phyloP scores from a whole-genome alignment of 2,329 filamentous ascomycete species.

The Alternaria metachromatica region DNA sequence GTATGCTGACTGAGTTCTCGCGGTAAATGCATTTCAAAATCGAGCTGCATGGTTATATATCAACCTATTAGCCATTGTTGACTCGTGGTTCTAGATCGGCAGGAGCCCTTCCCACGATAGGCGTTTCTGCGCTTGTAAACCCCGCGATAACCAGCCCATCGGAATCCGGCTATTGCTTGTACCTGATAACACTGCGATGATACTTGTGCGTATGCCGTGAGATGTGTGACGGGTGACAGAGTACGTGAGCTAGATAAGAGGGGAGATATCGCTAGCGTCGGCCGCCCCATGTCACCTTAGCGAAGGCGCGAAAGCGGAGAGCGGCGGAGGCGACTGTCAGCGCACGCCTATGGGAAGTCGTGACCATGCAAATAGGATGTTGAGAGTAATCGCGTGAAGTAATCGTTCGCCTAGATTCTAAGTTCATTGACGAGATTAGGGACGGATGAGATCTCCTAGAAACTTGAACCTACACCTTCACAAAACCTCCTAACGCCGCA shows the following conservation, averaged over 20 bases:
- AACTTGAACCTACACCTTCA: not conserved
- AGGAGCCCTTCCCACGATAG: constrained; percentile 1
- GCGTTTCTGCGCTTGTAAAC: not conserved
- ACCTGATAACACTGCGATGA: not conserved
- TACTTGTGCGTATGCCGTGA: not conserved
- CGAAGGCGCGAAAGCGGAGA: not conserved
- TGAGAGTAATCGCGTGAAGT: not conserved
- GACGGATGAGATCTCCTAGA: not conserved
- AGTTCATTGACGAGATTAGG: not conserved
- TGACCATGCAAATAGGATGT: not conserved
- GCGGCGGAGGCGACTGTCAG: not conserved
- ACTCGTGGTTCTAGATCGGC: constrained; percentile 1
- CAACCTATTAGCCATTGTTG: not conserved
- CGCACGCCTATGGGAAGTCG: not conserved
- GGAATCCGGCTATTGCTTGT: not conserved
- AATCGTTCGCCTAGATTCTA: not conserved
- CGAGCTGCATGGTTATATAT: not conserved
- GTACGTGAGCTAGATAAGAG: constrained; percentile 2
- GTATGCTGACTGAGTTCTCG: not conserved
- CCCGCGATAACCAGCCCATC: not conserved
- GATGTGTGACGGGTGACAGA: not conserved
- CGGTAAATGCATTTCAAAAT: not conserved
- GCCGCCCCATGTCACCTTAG: constrained; percentile 9
- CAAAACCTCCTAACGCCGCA: not conserved
- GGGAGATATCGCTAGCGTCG: constrained; percentile 5